A percentile compares a stretch with the other conserved stretches of the same genome.
Evolutionary conservation across 2,329 filamentous ascomycete species (phyloP).

Genomic region (Cytospora mali): DNA sequence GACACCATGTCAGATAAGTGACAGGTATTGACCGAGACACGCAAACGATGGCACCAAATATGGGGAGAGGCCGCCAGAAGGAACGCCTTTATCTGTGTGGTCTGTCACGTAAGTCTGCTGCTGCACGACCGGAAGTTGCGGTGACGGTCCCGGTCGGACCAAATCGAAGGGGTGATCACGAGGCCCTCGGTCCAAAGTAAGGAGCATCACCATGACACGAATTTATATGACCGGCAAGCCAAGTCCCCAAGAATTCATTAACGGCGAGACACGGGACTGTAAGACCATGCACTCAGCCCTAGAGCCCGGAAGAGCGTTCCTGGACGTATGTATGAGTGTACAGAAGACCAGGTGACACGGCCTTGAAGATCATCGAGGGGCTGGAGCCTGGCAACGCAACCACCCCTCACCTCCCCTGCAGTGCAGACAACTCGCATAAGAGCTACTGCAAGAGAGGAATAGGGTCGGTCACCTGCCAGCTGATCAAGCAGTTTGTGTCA

Average conservation of each 20-base stretch:
- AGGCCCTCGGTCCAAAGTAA: background rate
- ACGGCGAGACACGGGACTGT: slow-evolving; percentile 16
- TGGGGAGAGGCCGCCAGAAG: background rate
- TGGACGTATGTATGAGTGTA: background rate
- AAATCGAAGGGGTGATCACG: background rate
- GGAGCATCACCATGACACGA: background rate
- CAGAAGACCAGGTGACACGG: background rate
- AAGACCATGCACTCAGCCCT: slow-evolving; percentile 24
- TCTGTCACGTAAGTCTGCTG: slow-evolving; percentile 5
- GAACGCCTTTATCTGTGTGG: background rate
- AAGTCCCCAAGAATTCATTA: background rate
- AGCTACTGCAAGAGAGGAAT: slow-evolving; percentile 20
- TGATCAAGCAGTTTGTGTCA: background rate
- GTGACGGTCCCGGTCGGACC: slow-evolving; percentile 1
- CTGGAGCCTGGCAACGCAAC: no score
- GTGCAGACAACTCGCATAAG: slow-evolving; percentile 10
- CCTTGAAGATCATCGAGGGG: slow-evolving; percentile 1
- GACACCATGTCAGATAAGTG: no score
- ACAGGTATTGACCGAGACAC: no score
- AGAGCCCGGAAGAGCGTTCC: background rate
- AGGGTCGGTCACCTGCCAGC: background rate
- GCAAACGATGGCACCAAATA: background rate
- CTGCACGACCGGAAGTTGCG: slow-evolving; percentile 11
- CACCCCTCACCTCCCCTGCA: slow-evolving; percentile 6
- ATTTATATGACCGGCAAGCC: slow-evolving; percentile 4